Percentiles rank a stretch among this genome's conserved stretches.
These are phyloP conservation scores for Sphaceloma murrayae DNA, from an alignment of 2,329 filamentous ascomycete genomes.

Conservation along the genomic window DNA sequence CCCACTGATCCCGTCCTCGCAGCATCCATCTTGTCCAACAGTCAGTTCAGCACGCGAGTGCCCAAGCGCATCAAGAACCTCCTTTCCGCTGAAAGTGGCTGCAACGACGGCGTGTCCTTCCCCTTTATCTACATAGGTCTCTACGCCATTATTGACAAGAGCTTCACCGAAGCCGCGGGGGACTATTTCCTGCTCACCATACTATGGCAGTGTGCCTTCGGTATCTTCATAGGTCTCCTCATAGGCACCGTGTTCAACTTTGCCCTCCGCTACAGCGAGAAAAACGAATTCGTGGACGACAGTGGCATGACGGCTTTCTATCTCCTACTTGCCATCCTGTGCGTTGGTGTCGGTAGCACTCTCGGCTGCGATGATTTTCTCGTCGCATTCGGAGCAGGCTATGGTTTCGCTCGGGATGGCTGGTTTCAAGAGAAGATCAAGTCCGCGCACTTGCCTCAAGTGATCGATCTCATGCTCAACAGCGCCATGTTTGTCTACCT, in stretches of 20 bases:
- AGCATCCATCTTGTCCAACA: slow-evolving; percentile 45
- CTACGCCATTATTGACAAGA: slow-evolving; percentile 34
- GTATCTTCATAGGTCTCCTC: slow-evolving; percentile 38
- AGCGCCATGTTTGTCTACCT: slow-evolving; percentile 48
- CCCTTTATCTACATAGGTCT: slow-evolving; percentile 49
- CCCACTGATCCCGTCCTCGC: slow-evolving; percentile 50
- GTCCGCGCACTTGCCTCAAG: slow-evolving; percentile 38
- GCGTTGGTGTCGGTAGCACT: slow-evolving; percentile 42
- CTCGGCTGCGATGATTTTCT: slow-evolving; percentile 49
- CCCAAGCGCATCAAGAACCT: slow-evolving; percentile 44
- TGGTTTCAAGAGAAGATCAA: slow-evolving; percentile 43
- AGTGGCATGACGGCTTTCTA: slow-evolving; percentile 48
- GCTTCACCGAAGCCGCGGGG: slow-evolving; percentile 35
- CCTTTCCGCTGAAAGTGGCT: slow-evolving; percentile 46
- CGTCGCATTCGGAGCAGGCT: slow-evolving; percentile 46
- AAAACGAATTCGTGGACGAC: slow-evolving; percentile 38
- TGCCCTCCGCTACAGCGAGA: slow-evolving; percentile 40
- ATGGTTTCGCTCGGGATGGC: slow-evolving; percentile 46
- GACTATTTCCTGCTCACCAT: slow-evolving; percentile 47
- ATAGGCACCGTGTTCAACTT: slow-evolving; percentile 42
- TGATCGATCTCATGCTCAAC: slow-evolving; percentile 49
- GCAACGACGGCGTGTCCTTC: slow-evolving; percentile 48
- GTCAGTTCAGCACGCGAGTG: slow-evolving; percentile 43
- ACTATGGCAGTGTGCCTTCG: slow-evolving; percentile 46
- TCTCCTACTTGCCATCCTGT: slow-evolving; percentile 45